These are phyloP conservation scores for Dianthus caryophyllus DNA, from an alignment of 148 eudicot genomes.

Conservation along the genomic window DNA sequence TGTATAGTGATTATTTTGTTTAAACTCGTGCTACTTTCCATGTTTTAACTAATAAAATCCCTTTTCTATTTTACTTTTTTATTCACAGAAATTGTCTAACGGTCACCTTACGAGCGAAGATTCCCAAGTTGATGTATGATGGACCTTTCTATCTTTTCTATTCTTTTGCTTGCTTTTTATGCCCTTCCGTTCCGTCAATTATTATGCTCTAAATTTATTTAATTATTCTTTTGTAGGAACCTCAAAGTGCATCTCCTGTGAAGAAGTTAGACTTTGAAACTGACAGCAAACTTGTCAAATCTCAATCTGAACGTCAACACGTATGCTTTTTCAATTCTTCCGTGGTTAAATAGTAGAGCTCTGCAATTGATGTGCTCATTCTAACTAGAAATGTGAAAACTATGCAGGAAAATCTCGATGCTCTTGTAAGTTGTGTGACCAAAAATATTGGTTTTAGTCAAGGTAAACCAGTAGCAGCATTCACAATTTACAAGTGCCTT, in stretches of 20 bases:
- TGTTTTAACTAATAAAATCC: not conserved
- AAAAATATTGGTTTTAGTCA: constrained; percentile 87
- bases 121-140: constrained; percentile 35
- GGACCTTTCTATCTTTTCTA: not conserved
- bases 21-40: not conserved
- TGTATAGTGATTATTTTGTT: not conserved
- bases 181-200: constrained; percentile 6
- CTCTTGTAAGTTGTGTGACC: constrained; percentile 69
- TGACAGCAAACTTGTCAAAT: constrained; percentile 51
- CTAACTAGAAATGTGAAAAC: constrained; percentile 15
- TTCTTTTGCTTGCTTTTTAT: constrained; percentile 1
- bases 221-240: constrained; percentile 45
- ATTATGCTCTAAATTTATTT: not conserved
- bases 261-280: constrained; percentile 66
- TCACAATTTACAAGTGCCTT: constrained; percentile 90
- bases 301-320: constrained; percentile 59
- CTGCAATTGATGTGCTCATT: not conserved
- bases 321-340: constrained; percentile 34
- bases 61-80: constrained; percentile 1
- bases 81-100: constrained; percentile 63
- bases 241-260: constrained; percentile 41
- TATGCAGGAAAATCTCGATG: constrained; percentile 81
- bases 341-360: constrained; percentile 1
- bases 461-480: constrained; percentile 95
- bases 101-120: constrained; percentile 56